Conservation (phyloP, 192 early-diverging fungal species). For the Rhizophagus sp. region DNA sequence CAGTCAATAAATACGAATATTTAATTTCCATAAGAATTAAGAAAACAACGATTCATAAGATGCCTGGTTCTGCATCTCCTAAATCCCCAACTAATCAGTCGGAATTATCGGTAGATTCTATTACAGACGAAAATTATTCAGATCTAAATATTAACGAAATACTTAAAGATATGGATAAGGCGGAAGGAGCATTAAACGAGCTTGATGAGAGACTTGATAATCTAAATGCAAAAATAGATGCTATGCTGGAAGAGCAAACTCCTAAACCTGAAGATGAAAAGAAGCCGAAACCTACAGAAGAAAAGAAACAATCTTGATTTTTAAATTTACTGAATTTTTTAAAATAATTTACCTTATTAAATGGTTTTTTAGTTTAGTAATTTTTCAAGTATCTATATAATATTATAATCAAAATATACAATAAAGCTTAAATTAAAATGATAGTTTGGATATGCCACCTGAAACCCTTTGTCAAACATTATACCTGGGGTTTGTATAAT, state of each 20-base stretch:
- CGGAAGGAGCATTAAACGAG: conserved; percentile 9
- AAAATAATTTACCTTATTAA: no score
- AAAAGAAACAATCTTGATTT: neutral
- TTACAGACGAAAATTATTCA: neutral
- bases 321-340: no score
- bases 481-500: no score
- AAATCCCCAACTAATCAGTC: neutral
- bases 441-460: no score
- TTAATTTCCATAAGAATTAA: no score
- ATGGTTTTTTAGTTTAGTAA: no score
- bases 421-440: no score
- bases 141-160: neutral
- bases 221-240: conserved; percentile 14
- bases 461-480: no score
- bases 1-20: neutral
- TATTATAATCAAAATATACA: no score
- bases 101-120: neutral
- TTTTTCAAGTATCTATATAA: no score
- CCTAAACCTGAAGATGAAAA: neutral
- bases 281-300: neutral
- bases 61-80: neutral
- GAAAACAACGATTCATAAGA: neutral
- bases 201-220: conserved; percentile 23
- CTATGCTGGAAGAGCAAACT: neutral
- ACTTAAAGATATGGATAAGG: conserved; percentile 13